phyloP scores from a whole-genome alignment of 1,284 basidiomycete genomes.

The Trichosporon inkin region DNA sequence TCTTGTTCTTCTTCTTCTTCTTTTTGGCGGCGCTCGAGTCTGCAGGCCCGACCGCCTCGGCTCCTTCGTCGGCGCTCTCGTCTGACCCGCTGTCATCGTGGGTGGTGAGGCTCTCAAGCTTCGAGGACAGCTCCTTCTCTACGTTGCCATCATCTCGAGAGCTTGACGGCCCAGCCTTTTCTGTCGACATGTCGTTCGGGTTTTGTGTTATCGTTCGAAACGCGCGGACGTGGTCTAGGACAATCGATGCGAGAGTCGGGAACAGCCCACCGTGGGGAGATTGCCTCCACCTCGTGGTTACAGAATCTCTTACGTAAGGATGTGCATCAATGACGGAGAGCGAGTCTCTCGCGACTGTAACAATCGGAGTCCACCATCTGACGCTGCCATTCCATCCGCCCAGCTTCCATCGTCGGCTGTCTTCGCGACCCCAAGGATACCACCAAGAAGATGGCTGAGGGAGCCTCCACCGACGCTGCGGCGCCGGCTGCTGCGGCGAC shows the following conservation, averaged over 20 bases:
- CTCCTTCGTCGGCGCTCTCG: constrained; percentile 16
- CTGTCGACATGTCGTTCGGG: constrained; percentile 10
- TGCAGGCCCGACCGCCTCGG: constrained; percentile 13
- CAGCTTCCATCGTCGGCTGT: not conserved
- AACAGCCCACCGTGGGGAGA: constrained; percentile 2
- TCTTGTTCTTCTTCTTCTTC: constrained; percentile 31
- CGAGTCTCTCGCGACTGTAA: not conserved
- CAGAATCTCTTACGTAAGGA: not conserved
- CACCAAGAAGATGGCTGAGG: constrained; percentile 7
- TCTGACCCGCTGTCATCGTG: constrained; percentile 12
- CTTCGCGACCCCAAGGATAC: not conserved
- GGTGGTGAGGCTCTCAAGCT: constrained; percentile 11
- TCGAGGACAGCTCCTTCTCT: constrained; percentile 14
- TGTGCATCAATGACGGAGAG: not conserved
- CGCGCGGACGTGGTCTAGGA: not conserved
- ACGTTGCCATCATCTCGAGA: not conserved
- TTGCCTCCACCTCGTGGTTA: not conserved
- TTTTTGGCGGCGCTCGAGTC: constrained; percentile 23
- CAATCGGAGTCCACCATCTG: constrained; percentile 1
- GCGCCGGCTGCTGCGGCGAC: constrained; percentile 11
- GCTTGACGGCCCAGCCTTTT: constrained; percentile 4
- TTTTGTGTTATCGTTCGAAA: not conserved
- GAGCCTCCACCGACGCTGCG: constrained; percentile 3
- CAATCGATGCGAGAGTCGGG: constrained; percentile 1
- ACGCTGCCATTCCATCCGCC: constrained; percentile 2